A percentile compares a stretch with the other conserved stretches of the same genome.
Evolutionary conservation across 495 filamentous ascomycete species (phyloP).

Genomic region (Penicillium dipodomyicola): DNA sequence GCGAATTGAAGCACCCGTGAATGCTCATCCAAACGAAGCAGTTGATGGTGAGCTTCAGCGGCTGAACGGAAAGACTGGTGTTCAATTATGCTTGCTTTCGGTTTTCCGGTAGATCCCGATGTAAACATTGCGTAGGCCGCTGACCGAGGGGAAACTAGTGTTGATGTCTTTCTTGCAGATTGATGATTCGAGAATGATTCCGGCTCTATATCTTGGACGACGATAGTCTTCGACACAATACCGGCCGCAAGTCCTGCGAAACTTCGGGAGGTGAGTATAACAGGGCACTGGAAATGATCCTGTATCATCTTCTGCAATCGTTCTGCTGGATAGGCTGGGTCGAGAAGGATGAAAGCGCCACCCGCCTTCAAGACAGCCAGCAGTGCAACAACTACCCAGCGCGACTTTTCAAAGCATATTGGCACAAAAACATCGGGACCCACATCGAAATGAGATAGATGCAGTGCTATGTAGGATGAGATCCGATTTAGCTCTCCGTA

Average conservation of each 20-base stretch:
- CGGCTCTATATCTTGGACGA: not conserved
- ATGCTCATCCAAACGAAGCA: not conserved
- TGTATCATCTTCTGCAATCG: not conserved
- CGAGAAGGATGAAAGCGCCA: conserved; percentile 1
- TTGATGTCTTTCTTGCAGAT: too few relatives aligned
- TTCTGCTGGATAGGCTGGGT: conserved; percentile 11
- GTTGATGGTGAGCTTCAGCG: conserved; percentile 17
- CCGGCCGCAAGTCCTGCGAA: not conserved
- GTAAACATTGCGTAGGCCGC: conserved; percentile 26
- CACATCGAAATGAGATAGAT: conserved; percentile 28
- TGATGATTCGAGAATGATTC: too few relatives aligned
- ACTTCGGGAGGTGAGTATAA: not conserved
- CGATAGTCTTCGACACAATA: not conserved
- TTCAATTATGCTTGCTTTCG: conserved; percentile 64
- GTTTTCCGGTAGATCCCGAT: conserved; percentile 62
- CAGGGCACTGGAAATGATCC: not conserved
- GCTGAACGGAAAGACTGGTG: conserved; percentile 5
- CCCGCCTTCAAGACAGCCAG: conserved; percentile 43
- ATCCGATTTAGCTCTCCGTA: conserved; percentile 42
- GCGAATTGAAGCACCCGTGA: conserved; percentile 32
- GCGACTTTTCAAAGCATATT: conserved; percentile 45
- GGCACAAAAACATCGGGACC: conserved; percentile 38
- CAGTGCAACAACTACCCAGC: conserved; percentile 40
- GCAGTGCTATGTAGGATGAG: conserved; percentile 10
- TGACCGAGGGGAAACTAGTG: not conserved